phyloP scores from a whole-genome alignment of 768 basidiomycete genomes.

The Mycena albidolilacea region DNA sequence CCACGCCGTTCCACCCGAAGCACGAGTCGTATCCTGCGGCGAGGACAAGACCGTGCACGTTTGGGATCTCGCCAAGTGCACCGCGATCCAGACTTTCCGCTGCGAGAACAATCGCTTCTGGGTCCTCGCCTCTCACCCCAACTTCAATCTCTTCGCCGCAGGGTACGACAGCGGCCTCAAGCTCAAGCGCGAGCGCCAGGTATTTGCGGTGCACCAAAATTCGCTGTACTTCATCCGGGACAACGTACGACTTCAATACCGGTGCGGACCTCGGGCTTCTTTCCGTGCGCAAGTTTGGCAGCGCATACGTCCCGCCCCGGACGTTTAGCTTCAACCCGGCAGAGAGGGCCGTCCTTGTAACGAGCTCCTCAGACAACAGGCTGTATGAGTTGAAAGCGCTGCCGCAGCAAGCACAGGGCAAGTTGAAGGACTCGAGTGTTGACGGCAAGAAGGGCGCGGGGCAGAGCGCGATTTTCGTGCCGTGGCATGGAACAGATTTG shows the following conservation, averaged over 20 bases:
- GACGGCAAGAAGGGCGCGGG: conserved; percentile 95
- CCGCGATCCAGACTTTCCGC: conserved; percentile 97
- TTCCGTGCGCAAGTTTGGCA: conserved; percentile 95
- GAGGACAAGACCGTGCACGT: conserved; percentile 99
- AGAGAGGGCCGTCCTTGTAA: conserved; percentile 92
- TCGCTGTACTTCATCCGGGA: conserved; percentile 96
- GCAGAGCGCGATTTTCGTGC: conserved; percentile 88
- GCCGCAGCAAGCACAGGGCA: conserved; percentile 80
- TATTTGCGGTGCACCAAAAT: conserved; percentile 93
- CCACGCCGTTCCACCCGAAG: conserved; percentile 95
- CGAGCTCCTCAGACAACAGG: conserved; percentile 94
- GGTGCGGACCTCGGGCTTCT: conserved; percentile 94
- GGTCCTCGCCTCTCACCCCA: conserved; percentile 96
- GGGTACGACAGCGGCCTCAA: conserved; percentile 99
- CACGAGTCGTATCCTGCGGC: conserved; percentile 97
- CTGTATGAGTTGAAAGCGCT: conserved; percentile 89
- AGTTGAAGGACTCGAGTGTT: conserved; percentile 91
- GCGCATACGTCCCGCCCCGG: conserved; percentile 93
- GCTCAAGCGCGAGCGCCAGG: conserved; percentile 97
- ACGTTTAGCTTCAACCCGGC: conserved; percentile 98
- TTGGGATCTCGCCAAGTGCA: conserved; percentile 96
- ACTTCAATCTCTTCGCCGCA: conserved; percentile 97
- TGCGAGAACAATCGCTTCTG: conserved; percentile 98
- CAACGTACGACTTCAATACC: conserved; percentile 95
- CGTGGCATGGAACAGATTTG: conserved; percentile 94